Evolutionary conservation across 176 grass and related monocot species (phyloP), one percentile per base, ranked within the genome.

Genomic region (Ananas comosus): DNA sequence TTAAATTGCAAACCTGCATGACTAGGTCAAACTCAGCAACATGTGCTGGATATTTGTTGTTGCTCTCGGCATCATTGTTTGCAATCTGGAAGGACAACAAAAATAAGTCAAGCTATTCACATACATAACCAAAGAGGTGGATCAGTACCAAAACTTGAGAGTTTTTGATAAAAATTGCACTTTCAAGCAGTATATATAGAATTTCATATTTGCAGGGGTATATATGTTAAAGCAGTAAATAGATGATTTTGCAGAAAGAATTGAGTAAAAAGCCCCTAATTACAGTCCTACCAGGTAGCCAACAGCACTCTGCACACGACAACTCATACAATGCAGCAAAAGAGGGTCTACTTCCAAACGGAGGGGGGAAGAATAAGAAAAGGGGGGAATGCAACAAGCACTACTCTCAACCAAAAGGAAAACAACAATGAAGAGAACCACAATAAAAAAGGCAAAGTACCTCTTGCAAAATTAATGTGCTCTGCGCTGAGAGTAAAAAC

Each of bases 1-100:
- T 51, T 4, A 72, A 66, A 53, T 23, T n/a, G 17, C 66, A 52
- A 90, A 97, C 94, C 94, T 97, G 94, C 94, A 97, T 97, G 83
- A 97, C 56, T 7, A 97, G 84, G 66, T 97, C 86, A 53, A 97
- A 97, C 89, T 97, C 94, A 13, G 84, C 89, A 83, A 97, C 86
- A 88, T 92, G 87, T 71, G 71, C 47, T 86, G 69, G 69, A 70
- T 87, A 81, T 53, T 47, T 72, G 71, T 90, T 79, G 64, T 28
- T 69, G 63, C 14, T 71, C 72, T 83, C 76, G 47, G 76, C 67
- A 76, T 89, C 87, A 68, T 85, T 90, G 73, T 88, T 80, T 3
- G 77, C 76, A 65, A 80, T 72, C 82, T 87, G 79, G 33, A 72
- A 25, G 21, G 24, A 47, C 24, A 52, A 27, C 57, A 68, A 49